Evolutionary conservation across 2,329 filamentous ascomycete species (phyloP).

Genomic region (Fusarium sp.): DNA sequence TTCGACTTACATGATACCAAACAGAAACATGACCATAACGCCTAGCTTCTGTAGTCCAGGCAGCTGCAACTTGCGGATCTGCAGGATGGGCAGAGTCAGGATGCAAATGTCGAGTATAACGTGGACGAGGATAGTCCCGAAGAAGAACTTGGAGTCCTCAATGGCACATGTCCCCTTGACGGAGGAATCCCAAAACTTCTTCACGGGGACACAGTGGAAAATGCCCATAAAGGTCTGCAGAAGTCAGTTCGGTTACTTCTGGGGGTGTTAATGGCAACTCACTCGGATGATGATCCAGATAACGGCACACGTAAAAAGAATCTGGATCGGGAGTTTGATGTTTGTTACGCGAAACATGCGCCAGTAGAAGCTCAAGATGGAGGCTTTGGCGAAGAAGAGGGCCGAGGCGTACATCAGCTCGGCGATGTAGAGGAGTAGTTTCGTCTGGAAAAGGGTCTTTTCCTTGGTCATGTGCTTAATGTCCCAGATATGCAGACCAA

Average conservation of each 20-base stretch:
- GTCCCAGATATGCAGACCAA: conserved; percentile 32
- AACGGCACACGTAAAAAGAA: conserved; percentile 35
- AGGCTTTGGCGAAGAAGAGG: conserved; percentile 43
- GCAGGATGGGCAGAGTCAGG: conserved; percentile 45
- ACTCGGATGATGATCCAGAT: conserved; percentile 47
- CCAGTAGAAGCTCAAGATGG: conserved; percentile 48
- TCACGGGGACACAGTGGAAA: conserved; percentile 35
- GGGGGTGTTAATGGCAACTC: neutral
- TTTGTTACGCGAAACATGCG: conserved; percentile 45
- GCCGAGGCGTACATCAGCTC: conserved; percentile 46
- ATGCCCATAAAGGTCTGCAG: conserved; percentile 29
- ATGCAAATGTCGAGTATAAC: conserved; percentile 48
- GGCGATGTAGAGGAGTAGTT: conserved; percentile 31
- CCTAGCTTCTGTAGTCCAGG: conserved; percentile 44
- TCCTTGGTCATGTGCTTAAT: conserved; percentile 10
- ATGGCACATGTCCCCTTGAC: conserved; percentile 24
- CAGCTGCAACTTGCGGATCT: conserved; percentile 46
- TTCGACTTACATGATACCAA: conserved; percentile 45
- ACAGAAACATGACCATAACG: conserved; percentile 45
- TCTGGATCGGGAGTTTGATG: conserved; percentile 42
- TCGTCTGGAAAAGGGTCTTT: conserved; percentile 10
- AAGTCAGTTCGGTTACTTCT: conserved; percentile 21
- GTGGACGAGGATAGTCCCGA: conserved; percentile 48
- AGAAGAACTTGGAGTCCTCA: conserved; percentile 48
- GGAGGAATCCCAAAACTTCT: conserved; percentile 28